Base-by-base conservation (phyloP, 2,329 filamentous ascomycete species). In the Claviceps purpurea region DNA sequence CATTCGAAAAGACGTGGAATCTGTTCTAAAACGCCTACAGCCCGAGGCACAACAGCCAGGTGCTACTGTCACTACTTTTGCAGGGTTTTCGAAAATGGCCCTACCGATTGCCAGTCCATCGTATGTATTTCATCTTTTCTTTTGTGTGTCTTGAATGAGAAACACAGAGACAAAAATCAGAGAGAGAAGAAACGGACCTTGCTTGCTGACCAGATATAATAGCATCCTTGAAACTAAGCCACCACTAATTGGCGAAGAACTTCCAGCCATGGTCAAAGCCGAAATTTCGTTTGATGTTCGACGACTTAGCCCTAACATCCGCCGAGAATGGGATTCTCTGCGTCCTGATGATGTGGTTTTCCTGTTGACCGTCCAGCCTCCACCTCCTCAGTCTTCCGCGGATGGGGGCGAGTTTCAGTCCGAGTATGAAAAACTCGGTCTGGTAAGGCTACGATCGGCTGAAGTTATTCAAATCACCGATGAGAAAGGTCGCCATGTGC, bases 81-180 rank as follows among this genome's bases (percentile, higher is more conserved):
- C 84, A 13, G 91, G 93, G 0, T 89, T 87, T 60, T 94, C 91
- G 2, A 89, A 82, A 60, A 95, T 97, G 90, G 90, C 89, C 2
- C 74, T 97, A 50, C 84, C 88, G 1, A 93, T 96, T 54, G 76
- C 81, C 18, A 93, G 88, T 61, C 87, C 89, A 56, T 84, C 88
- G 60, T 73, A 62, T 57, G 69, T 65, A 24, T 43, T 4, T 14
- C 10, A 6, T 16, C 24, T 45, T 24, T 5, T 18, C 8, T 1
- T 5, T 30, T 18, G 16, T 5, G 24, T 18, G 16, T 20, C 16
- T 41, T 20, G 1, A 4, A 42, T 20, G 18, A 14, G 2, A 22
- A 13, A 4, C 13, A 47, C 13, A 47, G 20, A 16, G 37, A 7
- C 4, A 22, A 8, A 22, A 22, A 22, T 37, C 4, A 22, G 7